Percentiles rank a stretch among this genome's conserved stretches.
These are phyloP conservation scores for Hylodesmum podocarpum DNA, from an alignment of 306 rosid genomes.

Conservation along the genomic window DNA sequence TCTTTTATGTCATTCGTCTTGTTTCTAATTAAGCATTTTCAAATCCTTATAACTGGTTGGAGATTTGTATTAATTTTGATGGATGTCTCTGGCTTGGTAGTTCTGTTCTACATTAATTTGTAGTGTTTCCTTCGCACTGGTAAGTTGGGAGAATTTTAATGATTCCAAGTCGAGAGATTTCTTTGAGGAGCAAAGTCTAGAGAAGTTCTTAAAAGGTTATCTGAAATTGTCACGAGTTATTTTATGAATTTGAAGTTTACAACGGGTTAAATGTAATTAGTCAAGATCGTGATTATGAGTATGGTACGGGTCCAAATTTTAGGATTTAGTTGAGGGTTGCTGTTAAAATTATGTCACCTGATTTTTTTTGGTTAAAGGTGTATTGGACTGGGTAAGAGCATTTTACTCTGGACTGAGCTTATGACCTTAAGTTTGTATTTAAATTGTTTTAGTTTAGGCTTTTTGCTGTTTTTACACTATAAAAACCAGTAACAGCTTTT, in stretches of 20 bases:
- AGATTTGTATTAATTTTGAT: background rate
- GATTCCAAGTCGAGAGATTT: background rate
- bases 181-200: background rate
- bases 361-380: background rate
- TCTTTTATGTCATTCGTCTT: background rate
- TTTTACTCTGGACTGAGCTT: background rate
- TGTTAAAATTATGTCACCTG: background rate
- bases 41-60: background rate
- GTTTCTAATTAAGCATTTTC: background rate
- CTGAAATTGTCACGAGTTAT: background rate
- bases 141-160: background rate
- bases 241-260: background rate
- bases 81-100: constrained; percentile 3
- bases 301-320: background rate
- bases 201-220: background rate
- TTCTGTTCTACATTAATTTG: background rate
- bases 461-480: background rate
- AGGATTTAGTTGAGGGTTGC: background rate
- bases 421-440: background rate
- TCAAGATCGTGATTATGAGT: background rate
- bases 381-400: background rate
- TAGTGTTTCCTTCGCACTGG: background rate
- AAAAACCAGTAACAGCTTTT: background rate
- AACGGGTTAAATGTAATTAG: background rate
- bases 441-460: background rate